phyloP scores from a whole-genome alignment of 176 grass and related monocot genomes.

The Hsuehochloa calcarea region DNA sequence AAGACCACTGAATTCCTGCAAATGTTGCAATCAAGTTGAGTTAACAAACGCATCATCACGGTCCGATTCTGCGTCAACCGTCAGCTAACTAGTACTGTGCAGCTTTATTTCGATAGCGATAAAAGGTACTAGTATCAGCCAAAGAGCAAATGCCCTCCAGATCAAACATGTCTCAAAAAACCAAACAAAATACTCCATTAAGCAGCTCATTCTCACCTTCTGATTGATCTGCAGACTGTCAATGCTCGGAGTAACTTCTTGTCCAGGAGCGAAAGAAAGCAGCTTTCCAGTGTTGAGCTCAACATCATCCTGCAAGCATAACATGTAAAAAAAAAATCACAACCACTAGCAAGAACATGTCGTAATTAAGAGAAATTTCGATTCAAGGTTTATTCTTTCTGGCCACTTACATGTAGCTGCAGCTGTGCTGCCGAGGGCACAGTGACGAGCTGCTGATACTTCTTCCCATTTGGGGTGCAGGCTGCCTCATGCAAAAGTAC shows the following conservation, averaged over 20 bases:
- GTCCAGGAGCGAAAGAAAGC: slow-evolving; percentile 40
- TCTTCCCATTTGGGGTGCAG: background rate
- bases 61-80: background rate
- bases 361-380: background rate
- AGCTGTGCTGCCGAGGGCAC: background rate
- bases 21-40: slow-evolving; percentile 1
- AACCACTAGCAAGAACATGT: background rate
- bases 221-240: slow-evolving; percentile 24
- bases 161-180: slow-evolving; percentile 6
- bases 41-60: background rate
- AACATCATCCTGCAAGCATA: slow-evolving; percentile 19
- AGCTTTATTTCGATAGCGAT: background rate
- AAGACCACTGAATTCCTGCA: slow-evolving; percentile 43
- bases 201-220: slow-evolving; percentile 26
- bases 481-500: slow-evolving; percentile 7
- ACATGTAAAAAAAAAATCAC: background rate
- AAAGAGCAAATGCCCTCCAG: background rate
- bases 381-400: background rate
- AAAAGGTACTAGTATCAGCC: background rate
- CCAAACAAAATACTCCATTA: background rate
- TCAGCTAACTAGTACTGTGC: slow-evolving; percentile 24
- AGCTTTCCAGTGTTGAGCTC: slow-evolving; percentile 23
- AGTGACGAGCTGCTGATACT: background rate
- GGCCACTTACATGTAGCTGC: slow-evolving; percentile 16
- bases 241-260: background rate